Percentiles rank a stretch among this genome's conserved stretches.
Conservation (phyloP, 2,329 filamentous ascomycete genomes). For the Hypoxylon sp. region DNA sequence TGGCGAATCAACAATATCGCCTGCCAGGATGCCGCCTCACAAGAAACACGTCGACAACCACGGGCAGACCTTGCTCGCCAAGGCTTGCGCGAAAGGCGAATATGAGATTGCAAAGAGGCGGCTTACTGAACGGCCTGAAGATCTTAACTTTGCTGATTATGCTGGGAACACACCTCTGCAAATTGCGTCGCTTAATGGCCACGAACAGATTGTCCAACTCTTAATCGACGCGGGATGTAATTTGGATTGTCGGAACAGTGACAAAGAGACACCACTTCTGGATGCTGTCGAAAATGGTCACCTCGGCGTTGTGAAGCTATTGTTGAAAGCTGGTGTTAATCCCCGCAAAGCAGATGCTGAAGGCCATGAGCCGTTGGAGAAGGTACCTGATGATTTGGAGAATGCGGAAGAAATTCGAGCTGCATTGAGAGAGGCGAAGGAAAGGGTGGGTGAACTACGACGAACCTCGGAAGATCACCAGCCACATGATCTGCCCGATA, state of each 20-base stretch:
- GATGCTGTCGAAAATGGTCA: slow-evolving; percentile 98
- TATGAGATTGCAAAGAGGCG: slow-evolving; percentile 82
- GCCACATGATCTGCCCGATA: slow-evolving; percentile 62
- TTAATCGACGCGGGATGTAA: slow-evolving; percentile 88
- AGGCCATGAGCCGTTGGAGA: slow-evolving; percentile 90
- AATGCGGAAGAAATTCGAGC: slow-evolving; percentile 84
- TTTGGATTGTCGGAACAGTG: slow-evolving; percentile 82
- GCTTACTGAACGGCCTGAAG: slow-evolving; percentile 83
- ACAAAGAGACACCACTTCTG: slow-evolving; percentile 92
- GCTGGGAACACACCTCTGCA: slow-evolving; percentile 97
- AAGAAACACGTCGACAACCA: slow-evolving; percentile 94
- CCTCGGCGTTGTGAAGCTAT: slow-evolving; percentile 85
- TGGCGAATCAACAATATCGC: slow-evolving; percentile 73
- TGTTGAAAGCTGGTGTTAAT: slow-evolving; percentile 90
- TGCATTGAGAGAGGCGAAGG: slow-evolving; percentile 73
- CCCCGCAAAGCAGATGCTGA: slow-evolving; percentile 92
- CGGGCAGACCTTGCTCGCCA: slow-evolving; percentile 90
- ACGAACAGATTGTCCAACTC: slow-evolving; percentile 87
- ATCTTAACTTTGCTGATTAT: slow-evolving; percentile 91
- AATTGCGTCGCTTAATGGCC: slow-evolving; percentile 90
- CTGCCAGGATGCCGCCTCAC: slow-evolving; percentile 77
- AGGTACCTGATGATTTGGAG: slow-evolving; percentile 81
- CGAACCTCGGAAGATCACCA: slow-evolving; percentile 72
- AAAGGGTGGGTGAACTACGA: slow-evolving; percentile 67
- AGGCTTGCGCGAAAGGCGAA: slow-evolving; percentile 89